Conservation (phyloP, 2,329 filamentous ascomycete species). For the Aspergillus bombycis region DNA sequence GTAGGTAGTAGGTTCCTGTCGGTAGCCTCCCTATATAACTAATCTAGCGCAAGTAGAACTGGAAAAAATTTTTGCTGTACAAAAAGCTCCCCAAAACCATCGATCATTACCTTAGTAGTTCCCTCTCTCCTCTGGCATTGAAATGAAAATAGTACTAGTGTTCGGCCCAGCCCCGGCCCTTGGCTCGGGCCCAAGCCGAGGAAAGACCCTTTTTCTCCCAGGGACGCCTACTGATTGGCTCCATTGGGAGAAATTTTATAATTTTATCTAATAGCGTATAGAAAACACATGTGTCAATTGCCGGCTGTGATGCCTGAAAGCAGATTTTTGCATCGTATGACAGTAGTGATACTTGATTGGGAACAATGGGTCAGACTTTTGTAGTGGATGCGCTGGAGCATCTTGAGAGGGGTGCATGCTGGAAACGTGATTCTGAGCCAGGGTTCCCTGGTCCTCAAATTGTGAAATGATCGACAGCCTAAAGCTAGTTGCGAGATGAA, state of each 20-base stretch:
- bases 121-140: background rate
- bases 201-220: constrained; percentile 2
- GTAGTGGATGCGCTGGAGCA: background rate
- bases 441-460: constrained; percentile 9
- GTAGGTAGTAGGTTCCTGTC: background rate
- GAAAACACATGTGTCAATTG: background rate
- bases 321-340: background rate
- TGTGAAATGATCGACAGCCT: constrained; percentile 19
- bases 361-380: background rate
- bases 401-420: background rate
- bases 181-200: constrained; percentile 12
- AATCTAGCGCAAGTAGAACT: background rate
- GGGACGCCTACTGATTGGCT: constrained; percentile 1
- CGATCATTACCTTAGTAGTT: background rate
- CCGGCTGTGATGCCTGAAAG: background rate
- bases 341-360: background rate
- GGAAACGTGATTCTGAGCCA: constrained; percentile 10
- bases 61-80: background rate
- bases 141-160: background rate
- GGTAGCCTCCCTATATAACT: background rate
- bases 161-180: constrained; percentile 3
- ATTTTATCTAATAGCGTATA: background rate
- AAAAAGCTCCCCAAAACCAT: background rate
- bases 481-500: constrained; percentile 11
- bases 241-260: background rate